These are phyloP conservation scores for Leucocoprinus birnbaumii DNA, from an alignment of 768 basidiomycete species.

Conservation along the genomic window DNA sequence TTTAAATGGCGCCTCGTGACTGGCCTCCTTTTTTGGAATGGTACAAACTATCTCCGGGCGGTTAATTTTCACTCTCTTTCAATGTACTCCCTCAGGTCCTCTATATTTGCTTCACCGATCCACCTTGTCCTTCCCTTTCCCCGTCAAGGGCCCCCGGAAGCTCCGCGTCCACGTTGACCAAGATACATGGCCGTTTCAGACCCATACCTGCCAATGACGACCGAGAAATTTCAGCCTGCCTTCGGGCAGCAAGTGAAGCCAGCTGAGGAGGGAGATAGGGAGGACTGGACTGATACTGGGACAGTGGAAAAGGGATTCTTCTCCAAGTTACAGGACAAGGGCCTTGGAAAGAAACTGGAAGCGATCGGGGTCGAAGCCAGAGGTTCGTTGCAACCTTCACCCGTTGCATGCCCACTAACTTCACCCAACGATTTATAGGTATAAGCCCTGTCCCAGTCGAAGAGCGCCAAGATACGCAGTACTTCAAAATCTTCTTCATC, in stretches of 20 bases:
- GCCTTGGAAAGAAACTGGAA: conserved; percentile 11
- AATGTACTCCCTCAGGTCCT: too few relatives aligned
- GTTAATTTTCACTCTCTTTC: too few relatives aligned
- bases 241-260: neutral
- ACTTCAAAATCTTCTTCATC: conserved; percentile 71
- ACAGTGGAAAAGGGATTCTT: neutral
- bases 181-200: neutral
- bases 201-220: neutral
- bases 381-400: conserved; percentile 19
- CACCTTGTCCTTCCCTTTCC: too few relatives aligned
- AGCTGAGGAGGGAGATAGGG: neutral
- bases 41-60: too few relatives aligned
- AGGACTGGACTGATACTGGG: neutral
- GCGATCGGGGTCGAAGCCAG: conserved; percentile 28
- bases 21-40: too few relatives aligned
- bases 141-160: too few relatives aligned
- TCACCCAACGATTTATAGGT: conserved; percentile 27
- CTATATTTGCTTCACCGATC: too few relatives aligned
- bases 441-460: conserved; percentile 54
- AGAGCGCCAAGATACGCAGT: conserved; percentile 56
- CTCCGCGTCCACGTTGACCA: too few relatives aligned
- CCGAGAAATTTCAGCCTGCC: neutral
- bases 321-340: neutral
- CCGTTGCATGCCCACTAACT: neutral
- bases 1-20: too few relatives aligned